These are phyloP conservation scores for Boletus patriciae DNA, from an alignment of 768 basidiomycete genomes.

Conservation along the genomic window DNA sequence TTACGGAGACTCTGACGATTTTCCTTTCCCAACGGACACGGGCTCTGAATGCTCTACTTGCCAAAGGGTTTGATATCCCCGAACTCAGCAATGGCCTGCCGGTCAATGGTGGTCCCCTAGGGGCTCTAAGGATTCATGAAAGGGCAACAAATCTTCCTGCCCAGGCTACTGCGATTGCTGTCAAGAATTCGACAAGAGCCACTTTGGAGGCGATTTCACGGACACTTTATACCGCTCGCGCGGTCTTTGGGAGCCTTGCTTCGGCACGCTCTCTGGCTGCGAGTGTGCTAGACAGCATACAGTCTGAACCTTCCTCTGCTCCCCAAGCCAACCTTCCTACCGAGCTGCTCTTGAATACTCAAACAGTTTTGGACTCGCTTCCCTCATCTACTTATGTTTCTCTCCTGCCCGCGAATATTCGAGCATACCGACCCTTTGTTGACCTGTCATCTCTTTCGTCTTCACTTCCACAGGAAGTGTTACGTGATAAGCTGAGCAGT, in stretches of 20 bases:
- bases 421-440: constrained; percentile 83
- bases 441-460: constrained; percentile 63
- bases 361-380: constrained; percentile 62
- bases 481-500: constrained; percentile 48
- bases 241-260: constrained; percentile 50
- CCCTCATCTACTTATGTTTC: constrained; percentile 84
- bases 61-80: constrained; percentile 30
- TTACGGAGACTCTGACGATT: constrained; percentile 67
- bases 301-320: constrained; percentile 44
- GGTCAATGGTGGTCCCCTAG: constrained; percentile 38
- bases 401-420: constrained; percentile 68
- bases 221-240: constrained; percentile 58
- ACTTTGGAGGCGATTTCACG: constrained; percentile 55
- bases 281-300: constrained; percentile 59
- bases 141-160: constrained; percentile 14
- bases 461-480: constrained; percentile 42
- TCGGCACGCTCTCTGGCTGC: constrained; percentile 49
- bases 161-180: constrained; percentile 46
- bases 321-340: constrained; percentile 38
- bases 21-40: constrained; percentile 72
- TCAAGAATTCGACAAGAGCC: constrained; percentile 52
- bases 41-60: constrained; percentile 48
- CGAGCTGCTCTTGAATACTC: constrained; percentile 64
- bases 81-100: constrained; percentile 34
- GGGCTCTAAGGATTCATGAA: constrained; percentile 7